Conservation (phyloP, 1,284 basidiomycete species). For the Ustilago vetiveriae region DNA sequence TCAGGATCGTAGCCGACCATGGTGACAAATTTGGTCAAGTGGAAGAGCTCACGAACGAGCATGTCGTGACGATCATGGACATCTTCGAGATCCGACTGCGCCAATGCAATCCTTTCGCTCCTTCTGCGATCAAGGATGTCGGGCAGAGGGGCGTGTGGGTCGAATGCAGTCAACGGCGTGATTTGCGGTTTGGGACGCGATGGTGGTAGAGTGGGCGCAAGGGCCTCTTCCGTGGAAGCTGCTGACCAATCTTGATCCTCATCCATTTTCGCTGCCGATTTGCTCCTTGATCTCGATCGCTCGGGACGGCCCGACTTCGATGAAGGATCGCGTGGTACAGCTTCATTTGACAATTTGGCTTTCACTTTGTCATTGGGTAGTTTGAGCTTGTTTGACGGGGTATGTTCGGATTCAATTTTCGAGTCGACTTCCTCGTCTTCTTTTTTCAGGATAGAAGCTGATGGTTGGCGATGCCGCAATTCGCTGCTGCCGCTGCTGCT, state of each 20-base stretch:
- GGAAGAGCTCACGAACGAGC: slow-evolving; percentile 59
- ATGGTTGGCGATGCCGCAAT: slow-evolving; percentile 3
- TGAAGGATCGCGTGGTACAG: slow-evolving; percentile 3
- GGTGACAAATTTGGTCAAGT: slow-evolving; percentile 60
- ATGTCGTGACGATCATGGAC: slow-evolving; percentile 55
- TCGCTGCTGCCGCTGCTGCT: too few relatives aligned
- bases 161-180: slow-evolving; percentile 24
- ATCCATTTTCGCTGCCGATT: slow-evolving; percentile 19
- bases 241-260: slow-evolving; percentile 1
- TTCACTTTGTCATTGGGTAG: slow-evolving; percentile 5
- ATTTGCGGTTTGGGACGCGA: slow-evolving; percentile 24
- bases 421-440: slow-evolving; percentile 1
- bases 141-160: slow-evolving; percentile 15
- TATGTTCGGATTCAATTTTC: background rate
- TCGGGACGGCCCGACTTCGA: slow-evolving; percentile 8
- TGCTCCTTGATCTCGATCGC: slow-evolving; percentile 34
- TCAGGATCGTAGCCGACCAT: slow-evolving; percentile 57
- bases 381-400: background rate
- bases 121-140: slow-evolving; percentile 32
- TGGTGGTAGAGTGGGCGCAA: background rate
- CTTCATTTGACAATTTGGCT: slow-evolving; percentile 19
- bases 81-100: slow-evolving; percentile 45
- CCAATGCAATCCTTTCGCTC: slow-evolving; percentile 28
- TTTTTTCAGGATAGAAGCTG: slow-evolving; percentile 4
- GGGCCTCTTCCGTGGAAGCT: background rate